These are phyloP conservation scores for Grosmannia clavigera DNA, from an alignment of 2,329 filamentous ascomycete genomes.

Conservation along the genomic window DNA sequence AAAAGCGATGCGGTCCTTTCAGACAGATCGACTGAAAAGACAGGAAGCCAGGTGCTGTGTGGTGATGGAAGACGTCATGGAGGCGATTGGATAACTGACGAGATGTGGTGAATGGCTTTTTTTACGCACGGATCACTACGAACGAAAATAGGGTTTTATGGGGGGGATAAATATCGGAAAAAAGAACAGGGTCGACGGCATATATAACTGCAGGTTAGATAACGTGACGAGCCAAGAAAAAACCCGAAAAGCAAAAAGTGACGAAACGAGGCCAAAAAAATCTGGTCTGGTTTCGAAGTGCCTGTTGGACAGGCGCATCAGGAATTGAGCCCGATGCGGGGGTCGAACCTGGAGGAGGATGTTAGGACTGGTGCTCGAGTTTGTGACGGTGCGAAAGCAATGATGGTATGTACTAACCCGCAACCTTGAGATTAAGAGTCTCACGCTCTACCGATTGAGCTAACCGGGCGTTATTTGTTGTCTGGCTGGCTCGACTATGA, in stretches of 20 bases:
- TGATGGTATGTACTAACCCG: constrained; percentile 10
- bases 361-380: background rate
- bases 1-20: no score
- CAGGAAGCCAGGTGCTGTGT: no score
- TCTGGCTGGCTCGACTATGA: background rate
- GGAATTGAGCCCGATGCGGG: constrained; percentile 34
- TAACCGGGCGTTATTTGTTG: constrained; percentile 34
- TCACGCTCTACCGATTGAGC: constrained; percentile 63
- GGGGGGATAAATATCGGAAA: no score
- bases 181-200: no score
- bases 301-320: constrained; percentile 16
- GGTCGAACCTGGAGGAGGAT: constrained; percentile 21
- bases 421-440: constrained; percentile 43
- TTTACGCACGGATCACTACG: no score
- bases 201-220: no score
- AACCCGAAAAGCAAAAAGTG: background rate
- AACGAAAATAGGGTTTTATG: no score
- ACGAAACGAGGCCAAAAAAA: constrained; percentile 4
- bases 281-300: constrained; percentile 3
- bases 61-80: no score
- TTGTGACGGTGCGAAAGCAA: background rate
- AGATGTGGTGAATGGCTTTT: no score
- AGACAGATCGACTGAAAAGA: no score
- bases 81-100: no score
- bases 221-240: background rate